Evolutionary conservation across 2,329 filamentous ascomycete species (phyloP), one percentile per base, ranked within the genome.

Genomic region (Ophiostoma perfectum): DNA sequence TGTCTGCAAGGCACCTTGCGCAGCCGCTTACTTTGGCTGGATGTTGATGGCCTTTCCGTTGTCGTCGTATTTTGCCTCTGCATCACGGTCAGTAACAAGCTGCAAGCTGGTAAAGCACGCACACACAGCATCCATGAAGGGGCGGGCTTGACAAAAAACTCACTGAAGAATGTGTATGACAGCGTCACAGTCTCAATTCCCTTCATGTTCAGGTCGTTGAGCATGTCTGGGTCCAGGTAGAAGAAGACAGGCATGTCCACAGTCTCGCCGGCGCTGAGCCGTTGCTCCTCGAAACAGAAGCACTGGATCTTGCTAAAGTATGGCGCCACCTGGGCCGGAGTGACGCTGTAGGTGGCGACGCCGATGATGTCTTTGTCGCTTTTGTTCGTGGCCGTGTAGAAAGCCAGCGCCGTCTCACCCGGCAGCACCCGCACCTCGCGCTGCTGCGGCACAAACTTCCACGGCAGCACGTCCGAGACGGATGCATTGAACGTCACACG

Each of bases 161-260:
- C 81, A 96, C 93, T 99, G 78, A 99, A 99, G 78, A 99, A 99
- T 0, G 95, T 99, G 80, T 99, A 99, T 73, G 90, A 96, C 75
- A 99, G 79, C 45, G 95, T 99, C 68, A 99, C 93, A 1, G 93
- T 97, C 80, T 97, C 92, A 71, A 99, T 92, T 0, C 90, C 91
- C 79, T 86, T 91, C 94, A 97, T 98, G 72, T 90, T 93, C 66
- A 94, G 82, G 78, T 99, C 95, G 73, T 90, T 93, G 70, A 94
- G 84, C 80, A 99, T 89, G 76, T 98, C 95, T 0, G 95, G 95
- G 76, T 99, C 95, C 72, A 99, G 90, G 79, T 98, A 99, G 80
- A 99, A 99, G 79, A 99, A 99, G 0, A 99, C 96, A 0, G 95
- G 96, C 96, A 99, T 99, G 78, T 99, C 95, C 67, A 99, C 95